Base-by-base conservation (phyloP, 306 rosid species). In the Medicago arabica region DNA sequence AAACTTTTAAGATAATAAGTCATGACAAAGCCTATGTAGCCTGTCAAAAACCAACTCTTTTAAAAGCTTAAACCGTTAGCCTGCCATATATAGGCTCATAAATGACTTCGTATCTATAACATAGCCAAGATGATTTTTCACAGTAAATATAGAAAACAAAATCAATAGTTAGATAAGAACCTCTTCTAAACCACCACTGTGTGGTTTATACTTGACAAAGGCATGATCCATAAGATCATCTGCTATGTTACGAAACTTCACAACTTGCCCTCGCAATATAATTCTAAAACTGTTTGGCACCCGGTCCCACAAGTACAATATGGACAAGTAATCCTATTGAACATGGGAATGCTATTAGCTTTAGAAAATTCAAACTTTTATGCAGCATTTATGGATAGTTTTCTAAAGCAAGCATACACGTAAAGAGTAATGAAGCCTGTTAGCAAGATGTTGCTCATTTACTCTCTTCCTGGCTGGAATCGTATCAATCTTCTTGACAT, bases 261-360 rank as follows among this genome's bases (percentile, higher is more conserved):
- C 93, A 73, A 72, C 85, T 84, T 67, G 47, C 50, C 98, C 96
- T 4, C 96, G 86, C 75, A 94, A 82, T 76, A 88, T 67, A 69
- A 94, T 83, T 21, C 74, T 88, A 80, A 94, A 94, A 66, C 44
- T 67, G 71, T 70, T 84, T 6, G 96, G 89, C 9, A 85, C 64
- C 66, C 86, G 78, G 31, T 28, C 31, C 31, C 31, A 28, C 91
- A 94, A 83, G 91, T 91, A 94, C 86, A 94, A 86, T 78, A 94
- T 91, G 75, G 98, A 94, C 84, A 84, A 75, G 85, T 94, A 94
- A 55, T 54, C 98, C 98, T 94, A 84, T 62, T 63, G 75, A 83
- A 74, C 78, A 74, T 60, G 64, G 75, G 71, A 61, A 78, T 8
- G 21, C 23, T 49, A 82, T 80, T 43, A 69, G 78, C 46, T 25